phyloP scores from a whole-genome alignment of 768 basidiomycete species.

The Lanmaoa rubissima region DNA sequence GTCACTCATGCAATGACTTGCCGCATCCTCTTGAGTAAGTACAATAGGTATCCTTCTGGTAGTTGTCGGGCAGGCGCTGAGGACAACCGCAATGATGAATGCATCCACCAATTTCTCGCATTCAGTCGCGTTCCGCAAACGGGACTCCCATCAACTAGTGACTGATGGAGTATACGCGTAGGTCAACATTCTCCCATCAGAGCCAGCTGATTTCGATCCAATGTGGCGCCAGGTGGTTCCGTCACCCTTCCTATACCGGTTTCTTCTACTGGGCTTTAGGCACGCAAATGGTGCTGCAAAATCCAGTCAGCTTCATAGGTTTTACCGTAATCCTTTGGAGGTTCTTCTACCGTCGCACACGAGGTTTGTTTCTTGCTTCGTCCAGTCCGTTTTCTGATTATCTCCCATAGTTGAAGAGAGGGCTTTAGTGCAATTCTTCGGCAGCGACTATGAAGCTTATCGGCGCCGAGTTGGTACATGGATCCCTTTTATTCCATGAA shows the following conservation, averaged over 20 bases:
- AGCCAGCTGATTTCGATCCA: neutral
- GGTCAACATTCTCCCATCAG: constrained; percentile 27
- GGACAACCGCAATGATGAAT: constrained; percentile 95
- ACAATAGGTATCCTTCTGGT: constrained; percentile 61
- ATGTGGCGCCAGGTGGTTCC: constrained; percentile 41
- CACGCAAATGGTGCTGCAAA: constrained; percentile 89
- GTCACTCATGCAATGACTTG: constrained; percentile 17
- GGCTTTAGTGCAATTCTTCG: constrained; percentile 83
- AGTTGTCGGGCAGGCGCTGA: constrained; percentile 68
- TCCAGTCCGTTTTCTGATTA: constrained; percentile 1
- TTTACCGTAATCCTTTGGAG: constrained; percentile 73
- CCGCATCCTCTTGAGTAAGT: neutral
- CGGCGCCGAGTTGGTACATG: constrained; percentile 74
- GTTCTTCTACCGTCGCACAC: constrained; percentile 83
- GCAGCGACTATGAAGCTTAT: constrained; percentile 80
- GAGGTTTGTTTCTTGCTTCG: constrained; percentile 50
- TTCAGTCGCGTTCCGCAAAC: constrained; percentile 73
- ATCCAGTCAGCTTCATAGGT: constrained; percentile 66
- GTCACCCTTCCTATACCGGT: constrained; percentile 96
- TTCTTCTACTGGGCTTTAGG: constrained; percentile 99
- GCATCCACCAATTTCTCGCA: constrained; percentile 95
- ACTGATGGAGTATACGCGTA: constrained; percentile 89
- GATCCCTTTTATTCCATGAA: constrained; percentile 80
- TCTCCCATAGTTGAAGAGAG: constrained; percentile 69
- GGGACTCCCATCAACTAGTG: constrained; percentile 72